phyloP scores from a whole-genome alignment of 768 basidiomycete species.

The Auriscalpium orientale region DNA sequence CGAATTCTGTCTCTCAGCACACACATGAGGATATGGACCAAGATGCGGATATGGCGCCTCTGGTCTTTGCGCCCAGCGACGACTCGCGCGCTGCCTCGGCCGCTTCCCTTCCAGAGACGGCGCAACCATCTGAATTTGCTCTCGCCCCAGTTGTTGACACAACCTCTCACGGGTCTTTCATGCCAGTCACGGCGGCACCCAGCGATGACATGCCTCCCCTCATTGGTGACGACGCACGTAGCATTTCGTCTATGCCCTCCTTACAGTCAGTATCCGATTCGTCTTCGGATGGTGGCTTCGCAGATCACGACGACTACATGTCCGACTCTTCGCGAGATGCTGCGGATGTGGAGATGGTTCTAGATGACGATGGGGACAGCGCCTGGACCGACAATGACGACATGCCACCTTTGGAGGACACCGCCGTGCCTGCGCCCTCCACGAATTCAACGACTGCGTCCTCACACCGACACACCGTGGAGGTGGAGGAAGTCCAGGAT shows the following conservation, averaged over 20 bases:
- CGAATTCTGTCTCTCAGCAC: background rate
- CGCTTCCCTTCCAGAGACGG: background rate
- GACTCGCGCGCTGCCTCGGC: background rate
- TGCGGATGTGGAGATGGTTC: slow-evolving; percentile 13
- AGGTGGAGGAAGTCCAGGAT: slow-evolving; percentile 10
- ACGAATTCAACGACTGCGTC: background rate
- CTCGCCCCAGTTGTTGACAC: background rate
- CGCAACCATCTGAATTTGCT: background rate
- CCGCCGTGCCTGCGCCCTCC: background rate
- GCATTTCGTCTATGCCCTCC: slow-evolving; percentile 10
- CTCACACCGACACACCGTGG: background rate
- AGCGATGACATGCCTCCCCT: background rate
- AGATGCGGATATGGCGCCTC: background rate
- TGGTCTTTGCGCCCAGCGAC: background rate
- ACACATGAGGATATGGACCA: background rate
- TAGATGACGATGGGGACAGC: background rate
- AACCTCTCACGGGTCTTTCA: no score
- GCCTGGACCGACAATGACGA: background rate
- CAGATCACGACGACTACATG: slow-evolving; percentile 2
- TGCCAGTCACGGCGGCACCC: no score
- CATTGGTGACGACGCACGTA: slow-evolving; percentile 6
- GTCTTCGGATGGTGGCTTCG: slow-evolving; percentile 3
- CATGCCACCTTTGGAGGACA: background rate
- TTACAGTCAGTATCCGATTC: slow-evolving; percentile 8
- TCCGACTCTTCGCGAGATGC: slow-evolving; percentile 14